Conservation (phyloP, 2,329 filamentous ascomycete species). For the Colletotrichum euphorbiae region DNA sequence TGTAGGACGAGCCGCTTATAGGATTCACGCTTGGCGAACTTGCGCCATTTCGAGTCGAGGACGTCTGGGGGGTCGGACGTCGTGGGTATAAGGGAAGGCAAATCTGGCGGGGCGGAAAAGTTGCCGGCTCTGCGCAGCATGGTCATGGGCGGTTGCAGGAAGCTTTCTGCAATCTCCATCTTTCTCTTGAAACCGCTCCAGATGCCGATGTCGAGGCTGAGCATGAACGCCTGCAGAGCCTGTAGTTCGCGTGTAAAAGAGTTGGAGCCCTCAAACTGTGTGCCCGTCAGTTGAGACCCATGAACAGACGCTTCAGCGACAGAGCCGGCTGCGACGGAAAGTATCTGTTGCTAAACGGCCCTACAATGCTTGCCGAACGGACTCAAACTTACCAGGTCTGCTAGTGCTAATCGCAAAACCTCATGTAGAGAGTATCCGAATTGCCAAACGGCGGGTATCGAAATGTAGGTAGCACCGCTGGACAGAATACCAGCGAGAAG, state of each 20-base stretch:
- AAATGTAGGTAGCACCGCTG: conserved; percentile 51
- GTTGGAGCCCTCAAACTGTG: conserved; percentile 51
- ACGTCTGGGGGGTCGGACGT: conserved; percentile 31
- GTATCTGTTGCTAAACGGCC: too few species aligned
- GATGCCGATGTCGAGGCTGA: conserved; percentile 49
- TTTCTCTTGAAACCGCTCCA: conserved; percentile 54
- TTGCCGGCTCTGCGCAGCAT: conserved; percentile 51
- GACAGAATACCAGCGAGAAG: conserved; percentile 52
- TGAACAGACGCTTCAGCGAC: too few species aligned
- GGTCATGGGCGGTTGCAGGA: conserved; percentile 50
- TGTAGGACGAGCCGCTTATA: conserved; percentile 48
- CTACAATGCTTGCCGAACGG: too few species aligned
- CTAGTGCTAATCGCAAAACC: conserved; percentile 48
- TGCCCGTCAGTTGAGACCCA: not conserved
- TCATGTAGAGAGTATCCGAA: conserved; percentile 56
- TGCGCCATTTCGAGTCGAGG: conserved; percentile 40
- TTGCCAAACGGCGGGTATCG: conserved; percentile 51
- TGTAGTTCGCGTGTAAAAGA: conserved; percentile 47
- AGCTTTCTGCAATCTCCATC: conserved; percentile 54
- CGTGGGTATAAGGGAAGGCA: conserved; percentile 15
- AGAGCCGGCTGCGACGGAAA: too few species aligned
- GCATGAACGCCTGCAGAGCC: conserved; percentile 49
- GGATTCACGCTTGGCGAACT: conserved; percentile 47
- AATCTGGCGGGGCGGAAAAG: conserved; percentile 42
- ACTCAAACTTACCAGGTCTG: conserved; percentile 35